Evolutionary conservation across 495 filamentous ascomycete species (phyloP).

Genomic region (Bacidia gigantensis): DNA sequence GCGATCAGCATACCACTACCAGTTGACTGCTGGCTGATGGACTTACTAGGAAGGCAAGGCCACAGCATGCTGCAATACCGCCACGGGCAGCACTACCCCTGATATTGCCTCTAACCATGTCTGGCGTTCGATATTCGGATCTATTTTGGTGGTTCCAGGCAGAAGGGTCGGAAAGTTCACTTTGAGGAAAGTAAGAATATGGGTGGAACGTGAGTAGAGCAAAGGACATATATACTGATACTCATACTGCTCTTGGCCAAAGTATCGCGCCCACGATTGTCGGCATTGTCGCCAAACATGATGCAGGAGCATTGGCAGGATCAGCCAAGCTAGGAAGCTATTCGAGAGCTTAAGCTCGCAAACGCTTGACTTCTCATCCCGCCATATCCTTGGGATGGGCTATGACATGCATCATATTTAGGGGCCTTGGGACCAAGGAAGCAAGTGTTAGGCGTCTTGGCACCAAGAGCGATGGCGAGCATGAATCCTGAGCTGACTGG

Average conservation of each 20-base stretch:
- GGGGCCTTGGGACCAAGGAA: constrained; percentile 1
- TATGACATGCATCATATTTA: background rate
- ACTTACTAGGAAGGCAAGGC: constrained; percentile 14
- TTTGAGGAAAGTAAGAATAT: background rate
- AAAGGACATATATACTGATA: constrained; percentile 2
- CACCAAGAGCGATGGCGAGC: background rate
- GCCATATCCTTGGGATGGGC: background rate
- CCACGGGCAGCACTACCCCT: constrained; percentile 11
- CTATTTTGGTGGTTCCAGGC: background rate
- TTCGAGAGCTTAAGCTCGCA: constrained; percentile 3
- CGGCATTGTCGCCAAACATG: background rate
- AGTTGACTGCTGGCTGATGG: background rate
- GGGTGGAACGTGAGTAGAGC: background rate
- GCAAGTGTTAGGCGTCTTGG: too few species aligned
- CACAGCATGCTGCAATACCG: constrained; percentile 11
- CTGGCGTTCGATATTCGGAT: background rate
- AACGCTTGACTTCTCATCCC: background rate
- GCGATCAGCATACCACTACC: background rate
- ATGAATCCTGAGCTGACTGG: background rate
- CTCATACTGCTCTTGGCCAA: constrained; percentile 3
- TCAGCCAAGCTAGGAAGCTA: background rate
- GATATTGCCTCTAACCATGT: constrained; percentile 5
- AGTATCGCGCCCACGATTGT: background rate
- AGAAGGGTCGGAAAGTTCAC: constrained; percentile 2
- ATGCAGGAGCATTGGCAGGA: background rate